Evolutionary conservation across 129 eudicot species (phyloP).

Genomic region (Silybum marianum): DNA sequence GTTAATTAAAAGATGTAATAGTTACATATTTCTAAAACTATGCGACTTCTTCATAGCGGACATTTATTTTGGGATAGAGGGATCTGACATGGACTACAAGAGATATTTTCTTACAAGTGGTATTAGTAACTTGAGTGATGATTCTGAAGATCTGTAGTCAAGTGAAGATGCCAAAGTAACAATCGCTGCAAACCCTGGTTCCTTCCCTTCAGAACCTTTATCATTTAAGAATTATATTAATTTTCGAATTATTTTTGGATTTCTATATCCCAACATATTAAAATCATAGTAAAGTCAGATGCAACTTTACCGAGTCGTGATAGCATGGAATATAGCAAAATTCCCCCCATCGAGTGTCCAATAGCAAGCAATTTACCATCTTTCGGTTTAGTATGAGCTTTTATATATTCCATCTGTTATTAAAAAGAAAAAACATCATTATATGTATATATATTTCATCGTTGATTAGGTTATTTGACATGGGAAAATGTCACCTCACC

Average conservation of each 20-base stretch:
- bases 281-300: not conserved
- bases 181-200: constrained; percentile 71
- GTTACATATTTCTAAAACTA: not conserved
- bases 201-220: constrained; percentile 72
- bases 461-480: constrained; percentile 19
- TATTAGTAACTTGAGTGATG: constrained; percentile 76
- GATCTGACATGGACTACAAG: not conserved
- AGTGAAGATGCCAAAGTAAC: constrained; percentile 96
- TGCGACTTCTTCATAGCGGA: not conserved
- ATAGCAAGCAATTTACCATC: constrained; percentile 84
- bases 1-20: not conserved
- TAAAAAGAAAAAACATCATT: not conserved
- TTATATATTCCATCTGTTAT: constrained; percentile 80
- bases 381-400: constrained; percentile 62
- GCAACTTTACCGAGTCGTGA: constrained; percentile 68
- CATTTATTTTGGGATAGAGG: not conserved
- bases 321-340: constrained; percentile 80
- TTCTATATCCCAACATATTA: constrained; percentile 5
- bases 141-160: constrained; percentile 80
- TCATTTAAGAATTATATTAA: constrained; percentile 8
- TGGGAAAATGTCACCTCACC: constrained; percentile 91
- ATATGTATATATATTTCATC: not conserved
- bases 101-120: constrained; percentile 74
- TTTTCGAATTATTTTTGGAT: not conserved
- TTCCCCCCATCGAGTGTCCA: constrained; percentile 99